Conservation (phyloP, 345 rosid genomes). For the Syzygium jambos region DNA sequence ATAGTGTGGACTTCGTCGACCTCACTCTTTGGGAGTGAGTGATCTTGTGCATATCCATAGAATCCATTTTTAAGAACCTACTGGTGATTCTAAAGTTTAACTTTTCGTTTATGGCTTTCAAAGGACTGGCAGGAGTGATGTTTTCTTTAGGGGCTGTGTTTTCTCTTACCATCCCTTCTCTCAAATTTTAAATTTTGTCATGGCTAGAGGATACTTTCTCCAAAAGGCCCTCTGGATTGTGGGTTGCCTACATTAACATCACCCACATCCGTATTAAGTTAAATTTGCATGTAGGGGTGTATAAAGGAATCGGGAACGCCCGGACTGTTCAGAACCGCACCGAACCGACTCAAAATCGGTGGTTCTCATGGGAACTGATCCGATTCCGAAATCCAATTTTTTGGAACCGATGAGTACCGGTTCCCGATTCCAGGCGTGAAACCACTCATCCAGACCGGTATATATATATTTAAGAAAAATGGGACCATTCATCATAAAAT, state of each 20-base stretch:
- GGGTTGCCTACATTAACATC: not conserved
- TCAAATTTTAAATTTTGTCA: not conserved
- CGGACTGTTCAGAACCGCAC: too few species aligned
- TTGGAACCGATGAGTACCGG: too few species aligned
- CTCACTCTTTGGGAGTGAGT: conserved; percentile 30
- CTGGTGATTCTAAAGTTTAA: not conserved
- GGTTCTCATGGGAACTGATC: too few species aligned
- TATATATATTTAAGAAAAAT: too few species aligned
- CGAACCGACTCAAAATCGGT: too few species aligned
- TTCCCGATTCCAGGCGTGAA: too few species aligned
- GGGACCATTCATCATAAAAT: too few species aligned
- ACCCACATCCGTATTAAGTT: not conserved
- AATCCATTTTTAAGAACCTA: conserved; percentile 1
- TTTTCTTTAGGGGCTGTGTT: not conserved
- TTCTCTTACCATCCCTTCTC: not conserved
- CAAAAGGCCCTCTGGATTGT: not conserved
- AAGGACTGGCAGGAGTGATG: not conserved
- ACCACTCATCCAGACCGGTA: too few species aligned
- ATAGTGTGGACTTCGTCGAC: conserved; percentile 15
- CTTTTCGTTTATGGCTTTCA: not conserved
- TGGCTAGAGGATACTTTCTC: not conserved
- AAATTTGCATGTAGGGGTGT: not conserved
- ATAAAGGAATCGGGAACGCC: too few species aligned
- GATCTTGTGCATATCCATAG: not conserved
- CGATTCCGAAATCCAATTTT: too few species aligned